phyloP scores from a whole-genome alignment of 75 land plant genomes.

The Adiantum capillusveneris region DNA sequence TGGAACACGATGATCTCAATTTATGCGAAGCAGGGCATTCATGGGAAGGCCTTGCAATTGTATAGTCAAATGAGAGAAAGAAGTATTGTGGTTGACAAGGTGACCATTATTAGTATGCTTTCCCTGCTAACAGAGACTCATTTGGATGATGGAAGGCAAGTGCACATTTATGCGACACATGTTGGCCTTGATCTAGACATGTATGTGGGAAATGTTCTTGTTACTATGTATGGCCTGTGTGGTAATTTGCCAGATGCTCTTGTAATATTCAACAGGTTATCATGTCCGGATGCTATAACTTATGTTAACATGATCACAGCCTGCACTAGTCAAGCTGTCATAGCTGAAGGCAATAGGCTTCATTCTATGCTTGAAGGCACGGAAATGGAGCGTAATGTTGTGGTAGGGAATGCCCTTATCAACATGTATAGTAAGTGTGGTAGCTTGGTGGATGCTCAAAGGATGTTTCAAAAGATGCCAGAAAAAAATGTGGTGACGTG shows the following conservation, averaged over 20 bases:
- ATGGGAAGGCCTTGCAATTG: constrained; percentile 32
- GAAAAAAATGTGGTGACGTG: constrained; percentile 6
- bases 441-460: constrained; percentile 4
- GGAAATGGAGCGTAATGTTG: neutral
- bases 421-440: constrained; percentile 10
- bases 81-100: constrained; percentile 42
- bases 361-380: neutral
- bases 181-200: neutral
- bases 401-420: constrained; percentile 6
- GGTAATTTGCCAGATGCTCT: neutral
- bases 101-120: constrained; percentile 40
- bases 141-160: neutral
- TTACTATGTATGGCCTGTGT: neutral
- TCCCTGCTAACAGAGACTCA: constrained; percentile 13
- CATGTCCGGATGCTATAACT: neutral
- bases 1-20: constrained; percentile 21
- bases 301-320: constrained; percentile 5
- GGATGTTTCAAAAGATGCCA: constrained; percentile 1
- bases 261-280: neutral
- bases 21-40: constrained; percentile 33
- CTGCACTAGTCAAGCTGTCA: constrained; percentile 1
- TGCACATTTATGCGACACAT: neutral
- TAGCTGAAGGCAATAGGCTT: neutral
- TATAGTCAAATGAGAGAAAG: constrained; percentile 23
- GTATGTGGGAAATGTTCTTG: neutral